Conservation (phyloP, 768 basidiomycete genomes). For the Rubroboletus pulcherrimus region DNA sequence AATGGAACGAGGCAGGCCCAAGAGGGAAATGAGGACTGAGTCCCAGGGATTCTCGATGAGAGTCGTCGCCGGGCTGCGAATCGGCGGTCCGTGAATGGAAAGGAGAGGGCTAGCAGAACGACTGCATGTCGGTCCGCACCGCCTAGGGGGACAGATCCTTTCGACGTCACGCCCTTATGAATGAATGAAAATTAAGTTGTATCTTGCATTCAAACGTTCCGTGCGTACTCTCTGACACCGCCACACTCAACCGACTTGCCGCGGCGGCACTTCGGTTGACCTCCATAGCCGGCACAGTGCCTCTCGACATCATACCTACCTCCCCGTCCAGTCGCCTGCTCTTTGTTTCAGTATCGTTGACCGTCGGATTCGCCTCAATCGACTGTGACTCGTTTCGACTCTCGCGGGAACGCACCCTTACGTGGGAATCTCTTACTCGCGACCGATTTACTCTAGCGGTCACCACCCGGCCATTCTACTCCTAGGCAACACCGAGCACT, state of each 20-base stretch:
- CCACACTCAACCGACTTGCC: neutral
- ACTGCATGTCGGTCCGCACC: neutral
- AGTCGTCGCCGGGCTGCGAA: conserved; percentile 5
- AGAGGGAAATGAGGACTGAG: conserved; percentile 1
- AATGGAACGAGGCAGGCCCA: neutral
- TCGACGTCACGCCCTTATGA: neutral
- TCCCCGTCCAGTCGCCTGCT: neutral
- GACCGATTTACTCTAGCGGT: neutral
- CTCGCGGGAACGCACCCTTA: neutral
- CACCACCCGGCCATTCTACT: neutral
- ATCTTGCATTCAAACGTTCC: no score
- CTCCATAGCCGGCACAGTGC: conserved; percentile 4
- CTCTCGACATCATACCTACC: neutral
- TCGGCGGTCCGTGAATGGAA: conserved; percentile 9
- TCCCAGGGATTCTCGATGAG: conserved; percentile 14
- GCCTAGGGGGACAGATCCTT: neutral
- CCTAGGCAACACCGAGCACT: neutral
- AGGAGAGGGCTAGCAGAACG: neutral
- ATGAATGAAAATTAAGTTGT: no score
- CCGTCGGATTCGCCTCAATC: neutral
- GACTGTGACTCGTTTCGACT: neutral
- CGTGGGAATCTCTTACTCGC: neutral
- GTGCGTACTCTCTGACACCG: neutral
- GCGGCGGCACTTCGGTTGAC: neutral
- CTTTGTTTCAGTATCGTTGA: neutral